Percentiles rank a stretch among this genome's conserved stretches.
phyloP scores from a whole-genome alignment of 108 stramenopile species.

The Cyclotella choctawhatcheeana region DNA sequence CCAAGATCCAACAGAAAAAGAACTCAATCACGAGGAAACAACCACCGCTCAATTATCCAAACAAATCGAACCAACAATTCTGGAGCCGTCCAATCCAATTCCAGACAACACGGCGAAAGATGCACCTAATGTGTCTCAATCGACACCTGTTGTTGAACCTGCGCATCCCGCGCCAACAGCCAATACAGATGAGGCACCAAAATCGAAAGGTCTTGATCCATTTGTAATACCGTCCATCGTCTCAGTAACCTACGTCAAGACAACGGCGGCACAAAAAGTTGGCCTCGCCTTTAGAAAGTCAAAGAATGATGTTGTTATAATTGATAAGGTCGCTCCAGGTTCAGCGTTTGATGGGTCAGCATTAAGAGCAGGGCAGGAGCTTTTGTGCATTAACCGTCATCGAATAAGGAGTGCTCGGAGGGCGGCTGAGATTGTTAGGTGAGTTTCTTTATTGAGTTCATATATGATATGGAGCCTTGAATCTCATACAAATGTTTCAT shows the following conservation, averaged over 20 bases:
- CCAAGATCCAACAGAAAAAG: no score
- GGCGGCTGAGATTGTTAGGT: constrained; percentile 39
- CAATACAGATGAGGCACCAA: no score
- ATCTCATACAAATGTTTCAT: not conserved
- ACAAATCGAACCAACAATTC: not conserved
- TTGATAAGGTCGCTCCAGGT: constrained; percentile 36
- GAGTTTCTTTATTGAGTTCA: not conserved
- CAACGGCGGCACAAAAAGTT: constrained; percentile 32
- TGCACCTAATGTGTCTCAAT: no score
- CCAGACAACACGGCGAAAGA: no score
- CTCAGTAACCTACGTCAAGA: constrained; percentile 9
- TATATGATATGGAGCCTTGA: not conserved
- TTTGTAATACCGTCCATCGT: not conserved
- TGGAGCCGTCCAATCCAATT: not conserved
- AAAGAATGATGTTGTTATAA: constrained; percentile 22
- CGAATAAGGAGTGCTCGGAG: constrained; percentile 38
- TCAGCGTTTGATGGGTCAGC: constrained; percentile 26
- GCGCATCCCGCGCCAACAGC: no score
- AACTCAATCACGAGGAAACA: no score
- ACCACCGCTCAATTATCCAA: no score
- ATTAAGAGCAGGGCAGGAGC: constrained; percentile 33
- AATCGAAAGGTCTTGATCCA: not conserved
- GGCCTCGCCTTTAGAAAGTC: constrained; percentile 43
- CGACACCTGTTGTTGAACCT: no score
- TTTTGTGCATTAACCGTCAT: constrained; percentile 34